A percentile compares a stretch with the other conserved stretches of the same genome.
Evolutionary conservation across 345 rosid genomes (phyloP).

Genomic region (Hypericum perforatum): DNA sequence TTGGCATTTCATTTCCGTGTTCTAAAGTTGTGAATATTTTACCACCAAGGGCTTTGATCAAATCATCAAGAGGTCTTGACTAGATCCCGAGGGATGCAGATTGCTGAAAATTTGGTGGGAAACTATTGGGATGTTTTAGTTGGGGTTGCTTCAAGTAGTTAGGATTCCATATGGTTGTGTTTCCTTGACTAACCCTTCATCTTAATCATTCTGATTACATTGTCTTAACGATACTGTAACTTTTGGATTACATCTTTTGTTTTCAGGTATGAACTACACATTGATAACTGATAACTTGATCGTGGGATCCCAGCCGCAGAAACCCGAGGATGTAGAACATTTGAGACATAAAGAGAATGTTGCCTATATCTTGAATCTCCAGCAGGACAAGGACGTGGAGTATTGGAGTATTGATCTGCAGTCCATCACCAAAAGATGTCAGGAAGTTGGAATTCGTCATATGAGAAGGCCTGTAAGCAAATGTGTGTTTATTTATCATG

Average conservation of each 20-base stretch:
- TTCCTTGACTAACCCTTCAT: too few species aligned
- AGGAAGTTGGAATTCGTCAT: conserved; percentile 54
- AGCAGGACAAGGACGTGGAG: conserved; percentile 78
- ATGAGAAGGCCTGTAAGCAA: conserved; percentile 81
- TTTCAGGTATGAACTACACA: conserved; percentile 85
- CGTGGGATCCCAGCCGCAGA: conserved; percentile 92
- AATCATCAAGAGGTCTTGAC: too few species aligned
- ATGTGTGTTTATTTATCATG: not conserved
- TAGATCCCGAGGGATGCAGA: too few species aligned
- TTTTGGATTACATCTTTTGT: conserved; percentile 15
- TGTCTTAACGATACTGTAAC: not conserved
- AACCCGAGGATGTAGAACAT: conserved; percentile 72
- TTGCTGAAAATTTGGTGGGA: too few species aligned
- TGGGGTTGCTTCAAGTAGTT: too few species aligned
- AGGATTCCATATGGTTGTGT: too few species aligned
- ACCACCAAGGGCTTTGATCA: too few species aligned
- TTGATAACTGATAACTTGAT: conserved; percentile 62
- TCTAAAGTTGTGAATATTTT: too few species aligned
- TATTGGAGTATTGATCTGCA: conserved; percentile 68
- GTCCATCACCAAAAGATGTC: conserved; percentile 43
- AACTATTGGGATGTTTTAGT: too few species aligned
- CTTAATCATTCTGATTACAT: not conserved
- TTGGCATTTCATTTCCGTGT: too few species aligned
- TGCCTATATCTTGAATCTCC: conserved; percentile 82
- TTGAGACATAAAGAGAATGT: conserved; percentile 61